Conservation (phyloP, 768 basidiomycete genomes). For the Saitozyma sp. region DNA sequence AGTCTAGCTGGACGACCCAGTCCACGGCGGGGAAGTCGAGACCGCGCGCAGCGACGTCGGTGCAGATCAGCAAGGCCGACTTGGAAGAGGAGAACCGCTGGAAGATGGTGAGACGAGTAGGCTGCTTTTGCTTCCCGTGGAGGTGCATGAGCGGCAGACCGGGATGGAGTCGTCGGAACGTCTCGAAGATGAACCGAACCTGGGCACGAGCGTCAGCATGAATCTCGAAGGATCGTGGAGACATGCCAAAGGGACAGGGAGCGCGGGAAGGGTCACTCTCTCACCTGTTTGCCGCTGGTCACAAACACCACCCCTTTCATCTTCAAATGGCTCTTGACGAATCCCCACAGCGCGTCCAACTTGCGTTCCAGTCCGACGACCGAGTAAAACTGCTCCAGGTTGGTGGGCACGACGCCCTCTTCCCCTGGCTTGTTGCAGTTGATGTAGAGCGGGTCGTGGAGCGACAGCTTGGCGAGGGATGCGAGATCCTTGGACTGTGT, state of each 20-base stretch:
- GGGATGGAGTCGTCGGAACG: constrained; percentile 92
- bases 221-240: too few relatives aligned
- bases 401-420: constrained; percentile 63
- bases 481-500: constrained; percentile 83
- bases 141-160: constrained; percentile 89
- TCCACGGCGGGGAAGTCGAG: constrained; percentile 94
- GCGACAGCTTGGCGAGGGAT: constrained; percentile 71
- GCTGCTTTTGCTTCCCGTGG: constrained; percentile 95
- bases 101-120: constrained; percentile 79
- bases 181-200: constrained; percentile 91
- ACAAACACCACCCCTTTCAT: constrained; percentile 90
- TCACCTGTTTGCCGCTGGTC: constrained; percentile 81
- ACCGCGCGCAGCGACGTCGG: constrained; percentile 93
- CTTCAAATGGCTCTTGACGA: constrained; percentile 90
- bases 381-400: constrained; percentile 85
- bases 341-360: constrained; percentile 87
- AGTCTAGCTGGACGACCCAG: constrained; percentile 95
- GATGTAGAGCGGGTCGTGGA: constrained; percentile 74
- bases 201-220: constrained; percentile 16
- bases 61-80: constrained; percentile 86
- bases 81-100: constrained; percentile 76
- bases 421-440: constrained; percentile 57
- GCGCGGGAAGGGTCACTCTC: not conserved
- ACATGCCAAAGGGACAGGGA: not conserved
- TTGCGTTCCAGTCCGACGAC: constrained; percentile 81